These are phyloP conservation scores for Amaranthus palmeri DNA, from an alignment of 148 eudicot species.

Conservation along the genomic window DNA sequence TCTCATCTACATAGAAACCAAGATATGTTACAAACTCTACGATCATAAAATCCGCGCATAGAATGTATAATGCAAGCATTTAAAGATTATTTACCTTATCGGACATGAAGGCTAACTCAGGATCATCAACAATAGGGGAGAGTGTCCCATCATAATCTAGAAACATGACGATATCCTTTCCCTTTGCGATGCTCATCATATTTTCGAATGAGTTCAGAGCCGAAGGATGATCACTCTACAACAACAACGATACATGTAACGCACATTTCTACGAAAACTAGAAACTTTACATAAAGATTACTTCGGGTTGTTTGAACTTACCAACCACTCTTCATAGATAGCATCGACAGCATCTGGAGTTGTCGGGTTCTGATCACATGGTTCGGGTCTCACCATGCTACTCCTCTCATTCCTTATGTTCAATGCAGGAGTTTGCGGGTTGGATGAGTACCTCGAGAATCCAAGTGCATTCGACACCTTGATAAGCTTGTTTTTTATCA, in stretches of 20 bases:
- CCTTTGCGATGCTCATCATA: conserved; percentile 47
- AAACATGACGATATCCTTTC: conserved; percentile 69
- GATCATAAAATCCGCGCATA: neutral
- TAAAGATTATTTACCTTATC: conserved; percentile 37
- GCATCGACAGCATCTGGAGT: conserved; percentile 8
- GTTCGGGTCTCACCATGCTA: conserved; percentile 32
- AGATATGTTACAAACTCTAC: neutral
- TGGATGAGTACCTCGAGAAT: conserved; percentile 23
- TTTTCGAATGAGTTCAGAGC: conserved; percentile 54
- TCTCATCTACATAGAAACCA: conserved; percentile 54
- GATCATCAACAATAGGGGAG: conserved; percentile 78
- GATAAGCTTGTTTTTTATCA: conserved; percentile 28
- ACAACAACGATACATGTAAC: neutral
- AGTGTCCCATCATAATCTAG: conserved; percentile 94
- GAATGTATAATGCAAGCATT: neutral
- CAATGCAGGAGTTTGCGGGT: conserved; percentile 8
- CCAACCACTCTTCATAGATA: conserved; percentile 35
- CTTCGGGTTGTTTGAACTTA: neutral
- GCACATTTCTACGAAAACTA: neutral
- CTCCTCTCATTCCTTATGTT: conserved; percentile 20
- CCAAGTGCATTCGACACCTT: conserved; percentile 33
- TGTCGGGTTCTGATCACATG: conserved; percentile 23
- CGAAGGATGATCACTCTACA: conserved; percentile 66
- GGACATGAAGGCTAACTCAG: conserved; percentile 85
- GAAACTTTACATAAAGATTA: neutral